Base-by-base conservation (phyloP, 2,329 filamentous ascomycete genomes). In the Aspergillus hortae region DNA sequence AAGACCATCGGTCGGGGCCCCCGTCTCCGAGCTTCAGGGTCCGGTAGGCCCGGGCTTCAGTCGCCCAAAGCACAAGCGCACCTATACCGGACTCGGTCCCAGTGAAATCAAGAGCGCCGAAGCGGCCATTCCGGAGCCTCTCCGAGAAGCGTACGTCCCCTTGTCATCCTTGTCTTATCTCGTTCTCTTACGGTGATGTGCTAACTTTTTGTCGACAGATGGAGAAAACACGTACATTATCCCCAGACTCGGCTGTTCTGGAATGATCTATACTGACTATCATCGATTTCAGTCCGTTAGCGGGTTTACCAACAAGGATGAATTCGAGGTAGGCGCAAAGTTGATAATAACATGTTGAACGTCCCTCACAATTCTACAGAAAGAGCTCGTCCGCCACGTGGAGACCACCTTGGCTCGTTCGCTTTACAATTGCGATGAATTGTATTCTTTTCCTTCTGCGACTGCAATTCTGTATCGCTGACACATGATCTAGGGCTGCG, bases 351-450 rank as follows among this genome's bases (percentile, higher is more conserved):
- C 19, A 21, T 25, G 11, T 10, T 6, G 6, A 19, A 5, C 6
- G 14, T 25, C 40, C 4, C 19, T 46, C 10, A 25, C 10, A 4
- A n/a, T 19, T 19, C 27, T 30, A 30, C 79, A 94, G 78, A 84
- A 78, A 69, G 92, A 96, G 68, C 82, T 95, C 52, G 90, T 99
- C 58, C 87, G 87, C 60, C 94, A 99, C 78, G 89, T 99, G 66
- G 94, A 99, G 76, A 97, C 94, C 3, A 96, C 92, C 3, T 81
- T 99, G 56, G 94, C 94, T 56, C 89, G 94, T 55, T 96, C 92
- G 67, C 84, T 99, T 71, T 97, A 92, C 83, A 99, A 99, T 75
- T 99, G 94, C 75, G 92, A 99, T 77, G 94, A 99, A 75, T 73
- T 80, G 72, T 82, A 64, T 57, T 76, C 40, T 23, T 42, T 62